Base-by-base conservation (phyloP, 495 filamentous ascomycete genomes). In the Hypoxylon lienhwacheense region DNA sequence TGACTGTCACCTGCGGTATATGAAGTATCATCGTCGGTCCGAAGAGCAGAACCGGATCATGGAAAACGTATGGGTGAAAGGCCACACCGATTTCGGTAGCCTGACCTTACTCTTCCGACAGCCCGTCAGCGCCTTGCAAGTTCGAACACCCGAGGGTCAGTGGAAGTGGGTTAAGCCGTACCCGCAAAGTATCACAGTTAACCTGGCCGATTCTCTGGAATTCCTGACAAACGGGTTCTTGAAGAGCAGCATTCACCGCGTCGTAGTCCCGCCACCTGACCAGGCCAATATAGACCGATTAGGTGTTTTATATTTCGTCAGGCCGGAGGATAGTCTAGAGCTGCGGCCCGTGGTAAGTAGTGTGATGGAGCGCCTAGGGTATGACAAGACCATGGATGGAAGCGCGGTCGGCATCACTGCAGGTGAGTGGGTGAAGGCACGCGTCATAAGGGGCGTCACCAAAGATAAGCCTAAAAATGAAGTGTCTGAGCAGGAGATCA, bases 51-150 rank as follows among this genome's bases (percentile, higher is more conserved):
- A 68, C 16, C 14, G 36, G 17, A 55, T 47, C 7, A 40, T 66
- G 12, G 61, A 66, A 0, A 69, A 64, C 21, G 48, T 70, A 3
- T 69, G 66, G 66, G 64, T 65, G 0, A 69, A 69, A n/a, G 79
- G 77, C 0, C 80, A 83, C 55, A 80, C 78, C 0, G 81, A 85
- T 46, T 79, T 81, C 43, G 80, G 79, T 1, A 76, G 67, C 21
- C 45, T 83, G n/a, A 83, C 80, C 0, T 51, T 84, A 7, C 65
- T 83, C 0, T 83, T 80, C 66, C 68, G 74, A 0, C 77, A 81
- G 47, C 76, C 76, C 2, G 72, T 82, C 1, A 77, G 76, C 0
- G 79, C 74, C 3, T 66, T 81, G 5, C 78, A 82, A 29, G 68
- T 80, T n/a, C 66, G 67, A 11, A 77, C 74, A 1, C 70, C 69